Conservation (phyloP, 2,329 filamentous ascomycete genomes). For the Blastomyces emzantsi region DNA sequence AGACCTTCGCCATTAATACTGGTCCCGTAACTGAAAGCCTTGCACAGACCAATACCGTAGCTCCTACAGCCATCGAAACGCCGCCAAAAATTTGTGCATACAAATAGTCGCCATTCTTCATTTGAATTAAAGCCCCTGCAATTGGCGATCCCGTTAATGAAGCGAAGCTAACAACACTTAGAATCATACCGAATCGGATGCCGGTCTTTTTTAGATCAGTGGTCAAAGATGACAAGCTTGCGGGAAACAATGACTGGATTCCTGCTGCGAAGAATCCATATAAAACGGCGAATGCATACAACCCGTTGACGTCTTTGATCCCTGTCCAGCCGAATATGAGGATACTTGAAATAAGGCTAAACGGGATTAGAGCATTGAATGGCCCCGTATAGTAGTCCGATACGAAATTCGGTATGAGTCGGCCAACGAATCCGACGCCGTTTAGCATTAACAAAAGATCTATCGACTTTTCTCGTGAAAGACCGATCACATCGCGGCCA, state of each 20-base stretch:
- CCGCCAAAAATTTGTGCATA: slow-evolving; percentile 47
- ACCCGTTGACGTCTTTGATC: slow-evolving; percentile 40
- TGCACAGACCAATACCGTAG: slow-evolving; percentile 34
- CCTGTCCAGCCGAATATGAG: slow-evolving; percentile 50
- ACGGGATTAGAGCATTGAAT: slow-evolving; percentile 53
- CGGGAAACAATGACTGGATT: slow-evolving; percentile 59
- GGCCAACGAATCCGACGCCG: slow-evolving; percentile 50
- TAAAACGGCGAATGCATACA: slow-evolving; percentile 55
- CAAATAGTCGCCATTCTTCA: slow-evolving; percentile 38
- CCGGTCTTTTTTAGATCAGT: slow-evolving; percentile 46
- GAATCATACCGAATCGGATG: slow-evolving; percentile 50
- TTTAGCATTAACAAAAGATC: slow-evolving; percentile 58
- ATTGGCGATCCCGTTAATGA: slow-evolving; percentile 48
- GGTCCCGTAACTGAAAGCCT: slow-evolving; percentile 33
- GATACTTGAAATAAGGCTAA: slow-evolving; percentile 35
- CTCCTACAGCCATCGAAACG: slow-evolving; percentile 36
- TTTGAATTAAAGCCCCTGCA: slow-evolving; percentile 44
- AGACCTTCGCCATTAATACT: slow-evolving; percentile 28
- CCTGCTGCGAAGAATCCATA: slow-evolving; percentile 57
- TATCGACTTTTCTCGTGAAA: slow-evolving; percentile 42
- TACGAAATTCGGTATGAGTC: slow-evolving; percentile 49
- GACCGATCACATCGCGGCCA: slow-evolving; percentile 31
- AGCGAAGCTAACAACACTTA: slow-evolving; percentile 46
- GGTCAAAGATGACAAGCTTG: slow-evolving; percentile 48
- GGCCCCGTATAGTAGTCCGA: slow-evolving; percentile 51